Percentiles rank a stretch among this genome's conserved stretches.
Conservation (phyloP, 2,329 filamentous ascomycete species). For the Alternaria postmessia region DNA sequence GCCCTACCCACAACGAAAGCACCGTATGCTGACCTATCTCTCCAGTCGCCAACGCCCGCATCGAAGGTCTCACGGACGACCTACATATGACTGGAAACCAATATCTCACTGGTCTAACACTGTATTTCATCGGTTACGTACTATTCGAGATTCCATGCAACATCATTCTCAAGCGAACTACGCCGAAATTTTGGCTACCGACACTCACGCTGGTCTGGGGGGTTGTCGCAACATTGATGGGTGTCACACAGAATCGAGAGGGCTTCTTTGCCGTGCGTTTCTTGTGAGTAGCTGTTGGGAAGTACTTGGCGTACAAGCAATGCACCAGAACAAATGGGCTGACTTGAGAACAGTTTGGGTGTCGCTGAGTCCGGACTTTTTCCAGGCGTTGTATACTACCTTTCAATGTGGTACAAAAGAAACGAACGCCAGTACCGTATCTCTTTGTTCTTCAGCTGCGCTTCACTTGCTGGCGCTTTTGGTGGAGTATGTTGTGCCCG, state of each 20-base stretch:
- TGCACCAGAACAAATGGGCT: not conserved
- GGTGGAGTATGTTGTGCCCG: slow-evolving; percentile 56
- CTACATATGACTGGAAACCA: slow-evolving; percentile 54
- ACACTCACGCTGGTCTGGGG: slow-evolving; percentile 62
- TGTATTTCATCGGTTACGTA: slow-evolving; percentile 68
- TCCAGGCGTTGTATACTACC: slow-evolving; percentile 60
- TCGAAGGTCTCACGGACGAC: slow-evolving; percentile 48
- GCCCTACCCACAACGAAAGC: not conserved
- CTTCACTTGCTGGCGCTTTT: slow-evolving; percentile 67
- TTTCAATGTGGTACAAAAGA: slow-evolving; percentile 70
- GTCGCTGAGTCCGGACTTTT: slow-evolving; percentile 50
- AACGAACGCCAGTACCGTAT: slow-evolving; percentile 67
- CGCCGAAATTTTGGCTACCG: slow-evolving; percentile 56
- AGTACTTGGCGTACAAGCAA: not conserved
- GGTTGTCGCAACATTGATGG: slow-evolving; percentile 60
- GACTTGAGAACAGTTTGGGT: slow-evolving; percentile 34
- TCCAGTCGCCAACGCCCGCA: slow-evolving; percentile 56
- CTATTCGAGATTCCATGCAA: slow-evolving; percentile 67
- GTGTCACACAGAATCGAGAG: slow-evolving; percentile 56
- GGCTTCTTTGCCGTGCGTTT: slow-evolving; percentile 58
- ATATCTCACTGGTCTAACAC: slow-evolving; percentile 70
- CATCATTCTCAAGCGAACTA: slow-evolving; percentile 66
- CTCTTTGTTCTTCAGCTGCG: slow-evolving; percentile 67
- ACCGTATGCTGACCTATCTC: not conserved
- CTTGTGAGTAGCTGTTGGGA: slow-evolving; percentile 48